Evolutionary conservation across 768 basidiomycete species (phyloP).

Genomic region (Pulveroboletus ravenelii): DNA sequence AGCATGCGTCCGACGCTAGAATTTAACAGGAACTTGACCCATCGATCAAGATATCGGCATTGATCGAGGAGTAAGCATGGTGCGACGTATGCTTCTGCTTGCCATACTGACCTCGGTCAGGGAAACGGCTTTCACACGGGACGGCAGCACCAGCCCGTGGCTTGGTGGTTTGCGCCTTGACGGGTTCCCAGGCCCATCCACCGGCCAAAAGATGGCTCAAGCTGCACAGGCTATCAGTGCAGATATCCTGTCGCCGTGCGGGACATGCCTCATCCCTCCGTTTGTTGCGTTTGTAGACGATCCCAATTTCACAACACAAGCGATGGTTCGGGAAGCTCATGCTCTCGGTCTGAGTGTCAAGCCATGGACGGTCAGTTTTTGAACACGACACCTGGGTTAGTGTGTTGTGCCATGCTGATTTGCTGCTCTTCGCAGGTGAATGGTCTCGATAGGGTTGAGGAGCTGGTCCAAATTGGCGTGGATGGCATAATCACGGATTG

Average conservation of each 20-base stretch:
- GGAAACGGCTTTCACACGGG: constrained; percentile 36
- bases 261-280: constrained; percentile 36
- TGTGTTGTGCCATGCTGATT: not conserved
- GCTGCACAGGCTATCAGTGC: constrained; percentile 65
- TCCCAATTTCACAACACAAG: constrained; percentile 57
- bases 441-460: constrained; percentile 54
- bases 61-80: constrained; percentile 56
- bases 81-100: not conserved
- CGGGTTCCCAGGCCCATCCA: constrained; percentile 56
- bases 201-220: constrained; percentile 56
- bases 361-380: constrained; percentile 64
- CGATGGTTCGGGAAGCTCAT: constrained; percentile 68
- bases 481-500: constrained; percentile 81
- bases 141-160: constrained; percentile 55
- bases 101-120: constrained; percentile 23
- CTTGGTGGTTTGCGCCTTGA: constrained; percentile 61
- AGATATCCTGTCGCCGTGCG: constrained; percentile 61
- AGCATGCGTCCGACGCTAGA: not conserved
- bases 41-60: constrained; percentile 53
- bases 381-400: not conserved
- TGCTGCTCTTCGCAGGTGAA: constrained; percentile 44
- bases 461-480: constrained; percentile 53
- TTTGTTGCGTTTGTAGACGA: constrained; percentile 42
- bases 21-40: constrained; percentile 49
- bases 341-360: constrained; percentile 56